These are phyloP conservation scores for Trebouxia sp. DNA, from an alignment of 139 green algal genomes.

Conservation along the genomic window DNA sequence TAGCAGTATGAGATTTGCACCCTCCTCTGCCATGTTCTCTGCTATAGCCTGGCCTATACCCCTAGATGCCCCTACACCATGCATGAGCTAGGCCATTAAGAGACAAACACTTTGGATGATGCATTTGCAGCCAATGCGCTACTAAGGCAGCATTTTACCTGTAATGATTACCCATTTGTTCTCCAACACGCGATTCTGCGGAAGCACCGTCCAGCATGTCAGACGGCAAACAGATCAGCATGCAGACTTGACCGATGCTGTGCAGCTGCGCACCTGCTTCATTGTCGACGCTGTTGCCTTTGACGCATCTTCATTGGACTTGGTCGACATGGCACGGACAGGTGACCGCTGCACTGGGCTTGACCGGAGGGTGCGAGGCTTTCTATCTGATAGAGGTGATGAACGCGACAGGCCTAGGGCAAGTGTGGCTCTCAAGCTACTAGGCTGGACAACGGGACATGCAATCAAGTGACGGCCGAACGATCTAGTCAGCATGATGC, in stretches of 20 bases:
- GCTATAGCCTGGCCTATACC: constrained; percentile 25
- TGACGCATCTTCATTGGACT: not conserved
- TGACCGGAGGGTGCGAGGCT: not conserved
- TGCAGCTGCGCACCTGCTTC: not conserved
- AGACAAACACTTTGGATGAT: too few relatives aligned
- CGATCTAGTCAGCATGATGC: not conserved
- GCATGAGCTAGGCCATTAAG: too few relatives aligned
- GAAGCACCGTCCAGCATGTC: not conserved
- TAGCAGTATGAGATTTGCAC: constrained; percentile 18
- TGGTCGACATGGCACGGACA: not conserved
- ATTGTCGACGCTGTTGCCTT: not conserved
- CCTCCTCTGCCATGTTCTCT: constrained; percentile 3
- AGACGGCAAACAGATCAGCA: not conserved
- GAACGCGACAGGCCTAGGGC: not conserved
- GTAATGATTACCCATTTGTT: constrained; percentile 18
- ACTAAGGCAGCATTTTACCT: too few relatives aligned
- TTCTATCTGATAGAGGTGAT: not conserved
- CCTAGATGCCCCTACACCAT: constrained; percentile 6
- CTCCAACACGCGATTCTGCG: too few relatives aligned
- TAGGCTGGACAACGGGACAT: not conserved
- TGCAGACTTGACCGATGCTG: not conserved
- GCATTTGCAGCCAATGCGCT: too few relatives aligned
- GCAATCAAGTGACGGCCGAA: not conserved
- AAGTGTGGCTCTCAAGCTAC: not conserved
- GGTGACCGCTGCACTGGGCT: not conserved